Base-by-base conservation (phyloP, 768 basidiomycete species). In the Pisolithus marmoratus region DNA sequence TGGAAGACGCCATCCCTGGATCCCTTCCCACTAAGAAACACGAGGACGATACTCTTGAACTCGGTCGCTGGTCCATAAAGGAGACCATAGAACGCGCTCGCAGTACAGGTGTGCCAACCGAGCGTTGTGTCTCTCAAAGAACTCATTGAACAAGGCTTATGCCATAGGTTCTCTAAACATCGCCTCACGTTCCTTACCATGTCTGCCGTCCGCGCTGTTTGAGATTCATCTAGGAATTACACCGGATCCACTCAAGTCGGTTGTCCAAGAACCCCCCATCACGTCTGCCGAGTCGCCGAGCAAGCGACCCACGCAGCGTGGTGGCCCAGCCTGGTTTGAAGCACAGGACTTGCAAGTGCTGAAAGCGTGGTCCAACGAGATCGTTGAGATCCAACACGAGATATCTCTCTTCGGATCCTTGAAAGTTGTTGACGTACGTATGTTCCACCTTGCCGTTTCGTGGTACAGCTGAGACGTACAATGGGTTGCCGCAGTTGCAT, bases 361-460 rank as follows among this genome's bases (percentile, higher is more conserved):
- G 40, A 91, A 90, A 62, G 83, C 82, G 15, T 85, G 85, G 80
- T 85, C 83, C 60, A 92, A 93, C 59, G 83, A 85, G 19, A 90
- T 93, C 38, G 56, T 77, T 17, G 86, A 88, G 60, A 75, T 93
- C 26, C 90, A 91, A 57, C 83, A 82, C 22, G 90, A 93, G 63
- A 84, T 93, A 14, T 85, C 86, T 0, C 74, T 91, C 42, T 93
- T 93, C 62, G 90, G 90, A 3, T 88, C 87, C 4, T 72, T 93
- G 48, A 91, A 90, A 67, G 79, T 74, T 1, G 59, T 93, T 38
- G 90, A 93, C 66, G 90, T 90, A 69, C 51, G 89, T n/a, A 34
- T 31, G n/a, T 31, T 27, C 72, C 15, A 17, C 43, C 15, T 49
- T 15, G 50, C 24, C 23, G 1, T 43, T 44, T 44, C 38, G 31